Conservation (phyloP, 2,329 filamentous ascomycete genomes). For the Zalaria sp. region DNA sequence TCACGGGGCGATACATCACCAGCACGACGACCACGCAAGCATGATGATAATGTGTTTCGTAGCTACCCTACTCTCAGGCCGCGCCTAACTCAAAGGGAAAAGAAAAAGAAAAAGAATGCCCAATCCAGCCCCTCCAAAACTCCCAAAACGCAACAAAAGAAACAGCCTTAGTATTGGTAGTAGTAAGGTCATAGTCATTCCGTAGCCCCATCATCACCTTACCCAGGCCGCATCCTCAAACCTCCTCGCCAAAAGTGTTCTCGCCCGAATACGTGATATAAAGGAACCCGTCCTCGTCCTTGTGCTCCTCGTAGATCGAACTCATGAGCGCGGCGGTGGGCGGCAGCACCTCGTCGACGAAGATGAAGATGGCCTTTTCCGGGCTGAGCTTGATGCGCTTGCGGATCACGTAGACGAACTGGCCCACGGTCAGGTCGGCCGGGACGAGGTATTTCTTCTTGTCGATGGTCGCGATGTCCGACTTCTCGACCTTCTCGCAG, state of each 20-base stretch:
- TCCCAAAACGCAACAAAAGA: not conserved
- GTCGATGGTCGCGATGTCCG: conserved; percentile 97
- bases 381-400: conserved; percentile 98
- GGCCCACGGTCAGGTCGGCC: conserved; percentile 91
- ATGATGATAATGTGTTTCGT: not conserved
- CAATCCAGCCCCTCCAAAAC: too few species aligned
- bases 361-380: conserved; percentile 99
- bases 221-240: conserved; percentile 10
- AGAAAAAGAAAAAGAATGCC: not conserved
- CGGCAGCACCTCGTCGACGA: conserved; percentile 94
- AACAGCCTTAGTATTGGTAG: not conserved
- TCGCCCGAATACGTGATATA: conserved; percentile 98
- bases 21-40: not conserved
- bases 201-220: too few species aligned
- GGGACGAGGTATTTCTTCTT: conserved; percentile 99
- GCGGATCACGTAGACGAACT: conserved; percentile 99
- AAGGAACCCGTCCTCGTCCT: conserved; percentile 74
- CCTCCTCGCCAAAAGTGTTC: conserved; percentile 75
- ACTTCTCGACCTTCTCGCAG: conserved; percentile 99
- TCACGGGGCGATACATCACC: not conserved
- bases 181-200: not conserved
- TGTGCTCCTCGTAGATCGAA: conserved; percentile 99
- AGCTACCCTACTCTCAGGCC: not conserved
- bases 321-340: conserved; percentile 97
- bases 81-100: not conserved